Conservation (phyloP, 1,139 yeast species). For the Kazachstania sp. region DNA sequence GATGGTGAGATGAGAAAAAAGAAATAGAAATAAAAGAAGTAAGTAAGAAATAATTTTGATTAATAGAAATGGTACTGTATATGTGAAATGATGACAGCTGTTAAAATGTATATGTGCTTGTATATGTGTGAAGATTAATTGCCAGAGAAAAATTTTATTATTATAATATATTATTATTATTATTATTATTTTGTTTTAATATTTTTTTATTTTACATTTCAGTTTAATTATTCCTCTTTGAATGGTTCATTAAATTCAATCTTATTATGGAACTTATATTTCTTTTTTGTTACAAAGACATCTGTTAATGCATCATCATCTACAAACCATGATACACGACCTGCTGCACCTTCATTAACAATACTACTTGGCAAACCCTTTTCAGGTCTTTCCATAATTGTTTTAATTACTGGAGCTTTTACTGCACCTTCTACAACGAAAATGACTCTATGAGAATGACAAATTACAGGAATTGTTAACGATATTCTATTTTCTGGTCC, state of each 20-base stretch:
- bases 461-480: slow-evolving; percentile 85
- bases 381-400: slow-evolving; percentile 95
- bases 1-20: no score
- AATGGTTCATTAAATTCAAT: slow-evolving; percentile 7
- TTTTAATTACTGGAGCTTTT: slow-evolving; percentile 86
- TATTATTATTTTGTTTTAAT: background rate
- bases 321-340: slow-evolving; percentile 95
- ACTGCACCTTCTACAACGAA: slow-evolving; percentile 95
- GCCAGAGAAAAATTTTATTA: no score
- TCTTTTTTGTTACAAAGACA: slow-evolving; percentile 30
- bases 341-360: slow-evolving; percentile 94
- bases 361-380: slow-evolving; percentile 91
- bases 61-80: background rate
- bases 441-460: slow-evolving; percentile 87
- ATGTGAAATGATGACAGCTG: background rate
- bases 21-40: no score
- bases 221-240: background rate
- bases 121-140: no score
- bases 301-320: slow-evolving; percentile 92
- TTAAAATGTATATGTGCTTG: background rate
- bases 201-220: background rate
- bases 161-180: no score
- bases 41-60: background rate
- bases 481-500: slow-evolving; percentile 88
- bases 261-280: slow-evolving; percentile 23